phyloP scores from a whole-genome alignment of 768 basidiomycete genomes.

The Tricholoma bakamatsutake region DNA sequence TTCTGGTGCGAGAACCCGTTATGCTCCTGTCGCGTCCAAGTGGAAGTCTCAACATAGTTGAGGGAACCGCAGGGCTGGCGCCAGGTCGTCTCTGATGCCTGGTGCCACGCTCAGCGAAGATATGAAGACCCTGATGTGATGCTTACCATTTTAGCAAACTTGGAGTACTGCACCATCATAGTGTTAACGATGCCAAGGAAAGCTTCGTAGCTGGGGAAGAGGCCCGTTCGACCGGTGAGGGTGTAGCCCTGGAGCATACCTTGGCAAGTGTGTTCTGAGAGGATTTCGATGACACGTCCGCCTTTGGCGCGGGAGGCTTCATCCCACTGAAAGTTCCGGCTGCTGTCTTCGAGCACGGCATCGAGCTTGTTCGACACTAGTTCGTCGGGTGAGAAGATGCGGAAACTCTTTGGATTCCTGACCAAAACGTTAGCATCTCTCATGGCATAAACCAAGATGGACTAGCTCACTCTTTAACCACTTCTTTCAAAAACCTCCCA shows the following conservation, averaged over 20 bases:
- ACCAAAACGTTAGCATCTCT: not conserved
- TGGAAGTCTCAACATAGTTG: constrained; percentile 86
- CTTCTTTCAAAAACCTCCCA: constrained; percentile 50
- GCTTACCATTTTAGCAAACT: constrained; percentile 78
- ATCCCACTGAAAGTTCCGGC: constrained; percentile 88
- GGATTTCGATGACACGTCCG: constrained; percentile 83
- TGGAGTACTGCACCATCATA: constrained; percentile 87
- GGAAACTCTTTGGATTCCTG: constrained; percentile 72
- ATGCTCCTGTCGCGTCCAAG: constrained; percentile 81
- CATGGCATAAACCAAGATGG: not conserved
- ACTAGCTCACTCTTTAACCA: constrained; percentile 44
- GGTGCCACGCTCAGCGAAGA: not conserved
- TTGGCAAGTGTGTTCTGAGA: constrained; percentile 85
- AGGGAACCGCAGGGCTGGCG: constrained; percentile 63
- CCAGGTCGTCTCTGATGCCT: constrained; percentile 65
- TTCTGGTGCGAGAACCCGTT: constrained; percentile 91
- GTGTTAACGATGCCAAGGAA: constrained; percentile 88
- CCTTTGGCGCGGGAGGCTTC: constrained; percentile 56
- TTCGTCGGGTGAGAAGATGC: constrained; percentile 91
- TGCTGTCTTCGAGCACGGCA: constrained; percentile 60
- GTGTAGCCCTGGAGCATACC: constrained; percentile 93
- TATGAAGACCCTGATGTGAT: no score
- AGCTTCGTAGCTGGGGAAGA: constrained; percentile 89
- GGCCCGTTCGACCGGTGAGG: constrained; percentile 76
- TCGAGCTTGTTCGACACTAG: constrained; percentile 86